A percentile compares a stretch with the other conserved stretches of the same genome.
These are phyloP conservation scores for Amniculicola lignicola DNA, from an alignment of 495 filamentous ascomycete genomes.

Conservation along the genomic window DNA sequence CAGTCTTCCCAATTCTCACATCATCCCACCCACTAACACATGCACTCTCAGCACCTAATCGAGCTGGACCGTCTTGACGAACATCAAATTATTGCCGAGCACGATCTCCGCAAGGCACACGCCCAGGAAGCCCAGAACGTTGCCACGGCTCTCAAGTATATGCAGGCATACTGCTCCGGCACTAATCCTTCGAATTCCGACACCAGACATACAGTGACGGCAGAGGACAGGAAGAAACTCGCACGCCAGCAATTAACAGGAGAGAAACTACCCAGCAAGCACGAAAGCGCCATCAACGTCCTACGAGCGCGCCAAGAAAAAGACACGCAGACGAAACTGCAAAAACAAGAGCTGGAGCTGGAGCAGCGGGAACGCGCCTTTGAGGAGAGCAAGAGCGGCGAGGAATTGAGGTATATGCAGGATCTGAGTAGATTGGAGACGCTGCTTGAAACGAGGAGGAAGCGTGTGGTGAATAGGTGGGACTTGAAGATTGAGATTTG, in stretches of 20 bases:
- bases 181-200: slow-evolving; percentile 8
- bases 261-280: slow-evolving; percentile 24
- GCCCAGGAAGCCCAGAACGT: slow-evolving; percentile 27
- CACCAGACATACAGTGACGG: slow-evolving; percentile 21
- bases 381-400: slow-evolving; percentile 12
- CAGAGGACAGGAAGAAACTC: slow-evolving; percentile 28
- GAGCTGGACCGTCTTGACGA: slow-evolving; percentile 31
- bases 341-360: slow-evolving; percentile 28
- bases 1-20: no score
- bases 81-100: slow-evolving; percentile 27
- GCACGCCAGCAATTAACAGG: slow-evolving; percentile 16
- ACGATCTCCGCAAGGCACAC: slow-evolving; percentile 28
- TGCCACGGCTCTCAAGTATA: slow-evolving; percentile 32
- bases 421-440: slow-evolving; percentile 18
- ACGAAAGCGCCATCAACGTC: slow-evolving; percentile 35
- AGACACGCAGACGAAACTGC: slow-evolving; percentile 17
- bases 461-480: slow-evolving; percentile 15
- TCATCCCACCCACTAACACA: slow-evolving; percentile 5
- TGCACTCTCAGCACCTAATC: slow-evolving; percentile 12
- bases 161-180: slow-evolving; percentile 32
- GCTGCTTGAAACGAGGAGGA: slow-evolving; percentile 14
- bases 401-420: slow-evolving; percentile 15
- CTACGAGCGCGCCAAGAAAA: slow-evolving; percentile 31
- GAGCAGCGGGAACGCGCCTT: slow-evolving; percentile 15
- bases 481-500: slow-evolving; percentile 27